Evolutionary conservation across 257 asterid genomes (phyloP), one percentile per base, ranked within the genome.

Genomic region (Ehretia macrophylla): DNA sequence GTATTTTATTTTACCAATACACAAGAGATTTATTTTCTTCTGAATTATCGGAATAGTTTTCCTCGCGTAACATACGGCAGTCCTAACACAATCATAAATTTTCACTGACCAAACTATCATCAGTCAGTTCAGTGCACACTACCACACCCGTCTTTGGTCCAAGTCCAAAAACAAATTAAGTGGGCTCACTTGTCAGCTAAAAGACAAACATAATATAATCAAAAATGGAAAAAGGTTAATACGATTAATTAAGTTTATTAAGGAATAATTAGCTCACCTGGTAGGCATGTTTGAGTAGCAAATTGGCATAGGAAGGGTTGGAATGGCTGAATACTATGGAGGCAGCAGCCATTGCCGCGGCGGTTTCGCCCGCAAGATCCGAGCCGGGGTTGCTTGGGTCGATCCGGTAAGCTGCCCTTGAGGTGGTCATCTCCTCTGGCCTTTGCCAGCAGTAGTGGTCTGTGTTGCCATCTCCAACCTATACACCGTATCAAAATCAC

Each of bases 311-410:
- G 8, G 87, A 62, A 10, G 76, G 74, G 66, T 90, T 75, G 74
- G 59, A 75, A 22, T 80, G 87, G 78, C 93, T 93, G 94, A 81
- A 90, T 59, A 87, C 83, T 14, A 90, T 70, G 58, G 98, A 85
- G 0, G 95, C 96, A 23, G 98, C 96, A 14, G 96, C 96, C 96
- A 90, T 78, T 19, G 98, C 96, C 18, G 98, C 98, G 35, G 98
- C 98, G 17, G 96, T 83, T 65, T 90, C 98, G 13, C 89, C 98
- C 72, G 96, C 98, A 47, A 90, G 94, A 77, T 90, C 96, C 40
- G 98, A 90, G 37, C 98, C 98, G 0, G 98, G 98, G 39, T 75
- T 75, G 63, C 62, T 85, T 6, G 94, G 83, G 69, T 90, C 98
- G 14, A 90, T 76, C 51, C 64, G 69, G 68, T 87, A 90, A 8